phyloP scores from a whole-genome alignment of 2,329 filamentous ascomycete genomes.

The Trichoderma guizhouense region DNA sequence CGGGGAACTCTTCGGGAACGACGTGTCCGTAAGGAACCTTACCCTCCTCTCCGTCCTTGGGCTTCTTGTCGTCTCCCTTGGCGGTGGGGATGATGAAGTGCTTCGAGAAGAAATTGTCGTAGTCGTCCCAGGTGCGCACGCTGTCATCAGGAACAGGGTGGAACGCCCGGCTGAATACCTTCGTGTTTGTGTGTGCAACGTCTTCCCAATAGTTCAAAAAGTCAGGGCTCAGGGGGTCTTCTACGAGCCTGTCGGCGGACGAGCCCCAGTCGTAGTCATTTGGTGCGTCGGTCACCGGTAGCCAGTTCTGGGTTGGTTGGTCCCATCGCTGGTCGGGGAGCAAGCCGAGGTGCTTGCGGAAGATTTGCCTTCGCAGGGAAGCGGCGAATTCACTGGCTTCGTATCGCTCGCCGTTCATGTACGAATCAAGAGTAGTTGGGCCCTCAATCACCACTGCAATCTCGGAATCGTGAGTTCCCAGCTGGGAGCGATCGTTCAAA shows the following conservation, averaged over 20 bases:
- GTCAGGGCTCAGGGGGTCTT: constrained; percentile 66
- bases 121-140: constrained; percentile 69
- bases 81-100: constrained; percentile 60
- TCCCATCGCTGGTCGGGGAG: constrained; percentile 71
- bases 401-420: constrained; percentile 71
- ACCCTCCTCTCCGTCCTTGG: constrained; percentile 37
- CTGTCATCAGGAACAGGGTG: constrained; percentile 69
- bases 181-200: constrained; percentile 74
- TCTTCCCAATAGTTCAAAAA: constrained; percentile 70
- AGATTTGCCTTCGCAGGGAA: constrained; percentile 78
- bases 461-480: constrained; percentile 81
- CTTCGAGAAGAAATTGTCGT: constrained; percentile 66
- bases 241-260: constrained; percentile 63
- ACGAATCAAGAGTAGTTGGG: constrained; percentile 62
- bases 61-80: constrained; percentile 44
- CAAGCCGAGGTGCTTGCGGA: constrained; percentile 87
- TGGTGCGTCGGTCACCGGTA: constrained; percentile 64
- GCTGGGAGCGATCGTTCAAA: constrained; percentile 65
- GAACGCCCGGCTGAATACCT: constrained; percentile 77
- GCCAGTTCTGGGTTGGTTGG: constrained; percentile 68
- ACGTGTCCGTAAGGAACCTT: constrained; percentile 84
- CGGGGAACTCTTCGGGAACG: constrained; percentile 71
- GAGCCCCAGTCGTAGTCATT: constrained; percentile 75
- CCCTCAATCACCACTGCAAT: constrained; percentile 89
- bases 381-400: constrained; percentile 72